Evolutionary conservation across 2,329 filamentous ascomycete genomes (phyloP).

Genomic region (Metarhizium album): DNA sequence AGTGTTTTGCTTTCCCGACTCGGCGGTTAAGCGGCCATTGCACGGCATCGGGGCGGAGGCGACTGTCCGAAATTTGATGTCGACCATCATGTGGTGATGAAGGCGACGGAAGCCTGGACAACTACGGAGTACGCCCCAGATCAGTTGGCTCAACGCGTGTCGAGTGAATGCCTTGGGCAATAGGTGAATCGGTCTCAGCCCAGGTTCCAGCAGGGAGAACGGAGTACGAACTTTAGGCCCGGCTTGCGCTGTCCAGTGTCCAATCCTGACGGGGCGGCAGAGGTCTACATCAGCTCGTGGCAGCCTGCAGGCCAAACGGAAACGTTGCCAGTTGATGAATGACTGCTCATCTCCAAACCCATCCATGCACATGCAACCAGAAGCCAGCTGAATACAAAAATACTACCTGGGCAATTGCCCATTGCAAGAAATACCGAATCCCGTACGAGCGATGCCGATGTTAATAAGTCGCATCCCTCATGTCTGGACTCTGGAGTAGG

Average conservation of each 20-base stretch:
- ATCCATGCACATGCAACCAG: background rate
- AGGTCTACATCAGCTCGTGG: constrained; percentile 2
- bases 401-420: background rate
- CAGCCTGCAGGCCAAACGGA: constrained; percentile 4
- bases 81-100: no score
- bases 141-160: background rate
- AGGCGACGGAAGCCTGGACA: constrained; percentile 6
- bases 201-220: background rate
- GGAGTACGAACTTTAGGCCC: background rate
- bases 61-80: no score
- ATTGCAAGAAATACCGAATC: background rate
- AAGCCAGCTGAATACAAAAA: background rate
- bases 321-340: background rate
- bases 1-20: no score
- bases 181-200: background rate
- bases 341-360: background rate
- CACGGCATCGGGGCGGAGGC: no score
- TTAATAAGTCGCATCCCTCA: no score
- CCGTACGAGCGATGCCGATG: no score
- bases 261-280: background rate
- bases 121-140: background rate
- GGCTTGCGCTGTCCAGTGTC: no score
- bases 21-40: no score
- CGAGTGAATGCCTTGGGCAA: no score
- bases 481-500: no score